Conservation (phyloP, 2,329 filamentous ascomycete species). For the Ascochyta clinopodiicola region DNA sequence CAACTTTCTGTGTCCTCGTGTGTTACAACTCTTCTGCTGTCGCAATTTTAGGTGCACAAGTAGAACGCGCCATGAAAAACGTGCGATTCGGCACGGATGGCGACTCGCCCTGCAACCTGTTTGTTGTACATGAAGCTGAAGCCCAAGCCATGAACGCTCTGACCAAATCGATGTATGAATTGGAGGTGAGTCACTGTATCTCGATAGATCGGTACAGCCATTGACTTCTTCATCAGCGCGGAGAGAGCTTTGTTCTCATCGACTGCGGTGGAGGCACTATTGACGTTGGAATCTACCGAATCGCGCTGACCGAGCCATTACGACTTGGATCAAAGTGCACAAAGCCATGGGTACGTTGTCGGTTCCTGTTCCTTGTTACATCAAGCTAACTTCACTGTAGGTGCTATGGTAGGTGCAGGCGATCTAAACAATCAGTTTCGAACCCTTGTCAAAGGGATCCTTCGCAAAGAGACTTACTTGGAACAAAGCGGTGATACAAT, state of each 20-base stretch:
- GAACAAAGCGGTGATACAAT: constrained; percentile 1
- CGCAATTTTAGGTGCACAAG: constrained; percentile 1
- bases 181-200: not conserved
- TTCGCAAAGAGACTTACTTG: constrained; percentile 12
- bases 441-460: not conserved
- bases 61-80: constrained; percentile 17
- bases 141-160: constrained; percentile 22
- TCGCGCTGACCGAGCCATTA: constrained; percentile 17
- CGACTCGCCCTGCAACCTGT: constrained; percentile 8
- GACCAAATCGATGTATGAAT: not conserved
- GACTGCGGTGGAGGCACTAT: constrained; percentile 26
- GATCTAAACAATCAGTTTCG: constrained; percentile 18
- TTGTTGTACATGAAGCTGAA: constrained; percentile 29
- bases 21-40: constrained; percentile 18
- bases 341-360: constrained; percentile 15
- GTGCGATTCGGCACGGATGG: constrained; percentile 7
- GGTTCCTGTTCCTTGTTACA: not conserved
- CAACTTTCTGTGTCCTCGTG: constrained; percentile 20
- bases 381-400: not conserved
- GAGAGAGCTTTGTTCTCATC: constrained; percentile 18
- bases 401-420: constrained; percentile 4
- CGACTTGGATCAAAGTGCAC: constrained; percentile 16
- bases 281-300: constrained; percentile 16
- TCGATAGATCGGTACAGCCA: not conserved
- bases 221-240: not conserved